Percentiles rank a stretch among this genome's conserved stretches.
Conservation (phyloP, 306 rosid genomes). For the Elaeagnus macrophylla region DNA sequence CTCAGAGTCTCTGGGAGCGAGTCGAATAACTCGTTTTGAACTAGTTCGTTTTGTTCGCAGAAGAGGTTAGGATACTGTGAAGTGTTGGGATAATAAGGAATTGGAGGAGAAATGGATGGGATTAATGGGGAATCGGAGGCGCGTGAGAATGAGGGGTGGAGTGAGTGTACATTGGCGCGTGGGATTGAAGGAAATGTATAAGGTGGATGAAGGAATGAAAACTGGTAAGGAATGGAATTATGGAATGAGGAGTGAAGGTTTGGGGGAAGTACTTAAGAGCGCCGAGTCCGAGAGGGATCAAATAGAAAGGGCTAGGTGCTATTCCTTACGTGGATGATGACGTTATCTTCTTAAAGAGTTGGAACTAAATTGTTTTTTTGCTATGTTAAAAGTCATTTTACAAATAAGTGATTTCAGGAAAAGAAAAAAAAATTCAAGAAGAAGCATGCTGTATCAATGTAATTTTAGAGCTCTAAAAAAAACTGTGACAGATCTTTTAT, state of each 20-base stretch:
- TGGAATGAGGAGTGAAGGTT: slow-evolving; percentile 2
- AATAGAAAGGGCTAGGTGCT: background rate
- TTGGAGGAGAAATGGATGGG: background rate
- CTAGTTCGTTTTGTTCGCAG: slow-evolving; percentile 11
- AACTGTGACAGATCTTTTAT: too few species aligned
- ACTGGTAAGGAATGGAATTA: slow-evolving; percentile 1
- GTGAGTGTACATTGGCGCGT: slow-evolving; percentile 57
- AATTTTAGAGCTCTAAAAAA: too few species aligned
- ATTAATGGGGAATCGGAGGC: slow-evolving; percentile 24
- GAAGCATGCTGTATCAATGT: too few species aligned
- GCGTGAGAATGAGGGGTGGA: slow-evolving; percentile 26
- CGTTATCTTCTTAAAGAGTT: too few species aligned
- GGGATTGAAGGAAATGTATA: background rate
- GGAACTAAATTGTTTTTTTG: too few species aligned
- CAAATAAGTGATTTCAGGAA: too few species aligned
- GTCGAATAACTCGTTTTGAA: slow-evolving; percentile 14
- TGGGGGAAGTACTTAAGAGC: slow-evolving; percentile 31
- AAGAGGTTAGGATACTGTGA: slow-evolving; percentile 6
- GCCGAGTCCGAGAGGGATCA: background rate
- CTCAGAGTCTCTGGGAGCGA: slow-evolving; percentile 23
- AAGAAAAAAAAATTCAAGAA: too few species aligned
- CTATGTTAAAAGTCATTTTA: slow-evolving; percentile 42
- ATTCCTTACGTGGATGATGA: slow-evolving; percentile 53
- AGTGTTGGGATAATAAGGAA: slow-evolving; percentile 5
- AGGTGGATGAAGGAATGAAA: too few species aligned